These are phyloP conservation scores for Globisporangium ultimum DNA, from an alignment of 352 stramenopile genomes.

Conservation along the genomic window DNA sequence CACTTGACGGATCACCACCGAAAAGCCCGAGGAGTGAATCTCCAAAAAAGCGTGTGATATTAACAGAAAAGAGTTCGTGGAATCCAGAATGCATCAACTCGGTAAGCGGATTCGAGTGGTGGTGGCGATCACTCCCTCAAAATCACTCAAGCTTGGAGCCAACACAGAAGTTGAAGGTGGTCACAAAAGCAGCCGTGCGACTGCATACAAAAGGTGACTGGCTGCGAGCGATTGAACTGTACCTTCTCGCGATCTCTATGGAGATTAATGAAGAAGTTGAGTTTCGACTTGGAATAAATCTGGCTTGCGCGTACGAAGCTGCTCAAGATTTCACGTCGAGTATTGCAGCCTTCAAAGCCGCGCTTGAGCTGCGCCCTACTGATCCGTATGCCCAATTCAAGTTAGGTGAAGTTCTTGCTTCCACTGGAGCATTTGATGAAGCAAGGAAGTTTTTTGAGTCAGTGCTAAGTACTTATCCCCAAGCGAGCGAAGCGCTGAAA, in stretches of 20 bases:
- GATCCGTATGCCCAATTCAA: constrained; percentile 64
- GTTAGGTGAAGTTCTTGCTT: constrained; percentile 41
- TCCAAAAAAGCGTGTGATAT: constrained; percentile 28
- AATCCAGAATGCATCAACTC: constrained; percentile 74
- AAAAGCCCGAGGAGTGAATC: constrained; percentile 23
- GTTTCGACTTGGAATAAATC: constrained; percentile 63
- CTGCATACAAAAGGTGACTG: constrained; percentile 63
- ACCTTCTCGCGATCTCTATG: constrained; percentile 56
- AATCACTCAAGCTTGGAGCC: constrained; percentile 58
- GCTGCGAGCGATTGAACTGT: constrained; percentile 65
- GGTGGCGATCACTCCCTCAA: constrained; percentile 68
- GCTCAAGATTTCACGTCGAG: constrained; percentile 32
- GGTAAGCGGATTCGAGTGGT: constrained; percentile 79
- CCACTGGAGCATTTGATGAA: constrained; percentile 34
- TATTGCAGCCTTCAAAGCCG: constrained; percentile 37
- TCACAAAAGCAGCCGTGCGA: constrained; percentile 69
- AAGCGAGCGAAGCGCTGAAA: constrained; percentile 40
- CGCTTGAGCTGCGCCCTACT: constrained; percentile 36
- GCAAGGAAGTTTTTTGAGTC: constrained; percentile 32
- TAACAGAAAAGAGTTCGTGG: constrained; percentile 68
- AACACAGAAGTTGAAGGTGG: constrained; percentile 76
- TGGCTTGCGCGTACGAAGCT: constrained; percentile 60
- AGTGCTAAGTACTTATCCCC: constrained; percentile 45
- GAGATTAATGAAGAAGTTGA: constrained; percentile 49
- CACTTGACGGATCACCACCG: constrained; percentile 25